Conservation (phyloP, 1,139 yeast species). For the Pichia sp. region DNA sequence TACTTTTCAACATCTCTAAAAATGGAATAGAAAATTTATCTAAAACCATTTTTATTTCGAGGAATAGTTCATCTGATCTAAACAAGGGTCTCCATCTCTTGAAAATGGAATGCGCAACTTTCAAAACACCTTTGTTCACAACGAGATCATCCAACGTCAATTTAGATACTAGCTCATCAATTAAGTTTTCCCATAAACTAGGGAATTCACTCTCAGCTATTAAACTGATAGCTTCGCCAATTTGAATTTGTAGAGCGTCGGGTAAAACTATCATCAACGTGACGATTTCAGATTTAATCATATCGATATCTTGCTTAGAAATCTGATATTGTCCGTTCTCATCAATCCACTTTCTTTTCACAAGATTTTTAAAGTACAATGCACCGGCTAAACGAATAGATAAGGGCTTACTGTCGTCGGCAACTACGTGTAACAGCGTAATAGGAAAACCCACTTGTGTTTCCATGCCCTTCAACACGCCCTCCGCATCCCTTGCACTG, state of each 20-base stretch:
- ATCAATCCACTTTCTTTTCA: conserved; percentile 83
- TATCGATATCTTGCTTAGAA: conserved; percentile 55
- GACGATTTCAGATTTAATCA: conserved; percentile 73
- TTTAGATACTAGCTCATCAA: conserved; percentile 70
- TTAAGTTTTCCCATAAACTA: conserved; percentile 73
- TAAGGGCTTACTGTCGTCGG: conserved; percentile 50
- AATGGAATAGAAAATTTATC: conserved; percentile 85
- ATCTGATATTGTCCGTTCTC: conserved; percentile 79
- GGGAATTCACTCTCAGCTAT: conserved; percentile 98
- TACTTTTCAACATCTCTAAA: conserved; percentile 56
- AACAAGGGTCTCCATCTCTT: conserved; percentile 95
- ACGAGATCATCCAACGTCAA: conserved; percentile 63
- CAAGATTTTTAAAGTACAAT: conserved; percentile 81
- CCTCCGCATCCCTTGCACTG: conserved; percentile 60
- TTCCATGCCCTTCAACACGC: conserved; percentile 58
- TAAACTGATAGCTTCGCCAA: conserved; percentile 87
- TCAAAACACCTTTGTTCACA: conserved; percentile 77
- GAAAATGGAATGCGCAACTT: conserved; percentile 93
- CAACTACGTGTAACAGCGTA: conserved; percentile 71
- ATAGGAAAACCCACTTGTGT: conserved; percentile 68
- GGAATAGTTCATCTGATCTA: conserved; percentile 82
- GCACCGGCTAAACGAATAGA: conserved; percentile 84
- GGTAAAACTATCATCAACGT: conserved; percentile 82
- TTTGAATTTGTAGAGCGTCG: conserved; percentile 69
- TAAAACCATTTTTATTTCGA: conserved; percentile 83